These are phyloP conservation scores for Bruguiera parviflora DNA, from an alignment of 345 rosid genomes.

Conservation along the genomic window DNA sequence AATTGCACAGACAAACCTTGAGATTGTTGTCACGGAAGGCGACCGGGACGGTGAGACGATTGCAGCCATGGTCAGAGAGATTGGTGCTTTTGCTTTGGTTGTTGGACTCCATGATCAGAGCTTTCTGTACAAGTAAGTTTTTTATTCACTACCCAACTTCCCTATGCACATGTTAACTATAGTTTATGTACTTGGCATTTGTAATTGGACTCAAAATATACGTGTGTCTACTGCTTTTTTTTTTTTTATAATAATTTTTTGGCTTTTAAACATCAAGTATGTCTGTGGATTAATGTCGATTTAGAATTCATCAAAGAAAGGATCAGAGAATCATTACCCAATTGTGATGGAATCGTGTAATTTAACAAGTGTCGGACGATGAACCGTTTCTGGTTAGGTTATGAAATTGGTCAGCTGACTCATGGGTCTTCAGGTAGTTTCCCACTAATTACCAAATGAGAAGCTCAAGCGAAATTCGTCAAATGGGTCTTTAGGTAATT, in stretches of 20 bases:
- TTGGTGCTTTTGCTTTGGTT: constrained; percentile 75
- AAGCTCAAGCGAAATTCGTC: not conserved
- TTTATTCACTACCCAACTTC: not conserved
- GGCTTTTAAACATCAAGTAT: not conserved
- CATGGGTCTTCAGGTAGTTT: constrained; percentile 6
- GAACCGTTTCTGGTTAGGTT: not conserved
- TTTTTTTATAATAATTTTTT: not conserved
- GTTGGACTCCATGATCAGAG: constrained; percentile 87
- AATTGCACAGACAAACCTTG: constrained; percentile 55
- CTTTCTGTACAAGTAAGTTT: constrained; percentile 79
- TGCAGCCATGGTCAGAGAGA: constrained; percentile 58
- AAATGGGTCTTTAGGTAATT: too few species aligned
- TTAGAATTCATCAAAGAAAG: not conserved
- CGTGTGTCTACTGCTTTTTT: not conserved
- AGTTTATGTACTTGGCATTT: not conserved
- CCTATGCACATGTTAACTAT: not conserved
- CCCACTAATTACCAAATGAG: not conserved
- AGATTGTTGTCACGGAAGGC: constrained; percentile 82
- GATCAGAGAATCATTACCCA: not conserved
- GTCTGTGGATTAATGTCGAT: not conserved
- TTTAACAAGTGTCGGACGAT: not conserved
- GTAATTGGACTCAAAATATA: not conserved
- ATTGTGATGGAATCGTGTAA: not conserved
- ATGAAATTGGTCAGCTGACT: constrained; percentile 14
- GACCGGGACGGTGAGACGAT: constrained; percentile 68